Percentiles rank a stretch among this genome's conserved stretches.
Evolutionary conservation across 2,329 filamentous ascomycete genomes (phyloP).

Genomic region (Penicillium sp.): DNA sequence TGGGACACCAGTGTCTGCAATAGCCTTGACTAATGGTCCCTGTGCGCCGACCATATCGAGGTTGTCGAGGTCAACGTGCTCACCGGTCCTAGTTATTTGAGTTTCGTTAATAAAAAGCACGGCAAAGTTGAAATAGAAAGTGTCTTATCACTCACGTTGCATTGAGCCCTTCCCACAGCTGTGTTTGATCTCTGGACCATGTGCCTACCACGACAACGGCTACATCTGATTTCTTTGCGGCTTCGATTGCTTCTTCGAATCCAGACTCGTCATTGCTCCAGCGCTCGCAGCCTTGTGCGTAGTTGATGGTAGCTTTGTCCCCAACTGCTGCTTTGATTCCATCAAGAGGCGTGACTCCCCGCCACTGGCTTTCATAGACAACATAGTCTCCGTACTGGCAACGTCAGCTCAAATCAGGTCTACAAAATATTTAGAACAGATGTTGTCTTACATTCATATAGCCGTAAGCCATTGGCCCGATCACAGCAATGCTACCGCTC

Average conservation of each 20-base stretch:
- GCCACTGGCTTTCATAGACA: conserved; percentile 59
- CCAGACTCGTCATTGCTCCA: conserved; percentile 69
- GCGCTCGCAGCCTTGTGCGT: conserved; percentile 66
- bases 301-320: conserved; percentile 58
- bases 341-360: conserved; percentile 66
- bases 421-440: no score
- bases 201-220: conserved; percentile 72
- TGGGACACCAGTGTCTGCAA: conserved; percentile 64
- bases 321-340: conserved; percentile 60
- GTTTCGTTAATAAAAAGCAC: neutral
- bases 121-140: neutral
- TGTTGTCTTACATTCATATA: conserved; percentile 59
- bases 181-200: conserved; percentile 68
- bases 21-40: conserved; percentile 61
- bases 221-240: conserved; percentile 64
- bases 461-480: conserved; percentile 70
- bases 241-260: conserved; percentile 62
- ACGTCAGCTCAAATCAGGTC: conserved; percentile 15
- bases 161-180: conserved; percentile 68
- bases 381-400: conserved; percentile 68
- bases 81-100: conserved; percentile 51
- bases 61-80: conserved; percentile 64
- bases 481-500: conserved; percentile 65
- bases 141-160: conserved; percentile 48
- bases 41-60: conserved; percentile 68